phyloP scores from a whole-genome alignment of 257 asterid species.

The Phtheirospermum japonicum region DNA sequence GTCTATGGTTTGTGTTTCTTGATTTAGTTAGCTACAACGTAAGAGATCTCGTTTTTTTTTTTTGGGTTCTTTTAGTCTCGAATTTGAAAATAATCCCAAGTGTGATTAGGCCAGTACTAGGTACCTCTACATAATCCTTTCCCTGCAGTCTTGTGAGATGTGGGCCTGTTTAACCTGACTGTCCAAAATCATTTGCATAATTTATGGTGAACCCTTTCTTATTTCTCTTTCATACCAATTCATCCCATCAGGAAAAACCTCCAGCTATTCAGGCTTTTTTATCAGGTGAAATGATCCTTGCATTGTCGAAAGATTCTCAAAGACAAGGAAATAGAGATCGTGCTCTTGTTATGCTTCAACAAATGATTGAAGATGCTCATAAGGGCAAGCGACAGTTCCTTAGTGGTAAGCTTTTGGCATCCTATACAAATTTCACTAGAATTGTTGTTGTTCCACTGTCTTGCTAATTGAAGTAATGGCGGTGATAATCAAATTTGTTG shows the following conservation, averaged over 20 bases:
- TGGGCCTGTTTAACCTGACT: slow-evolving; percentile 15
- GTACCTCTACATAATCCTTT: slow-evolving; percentile 10
- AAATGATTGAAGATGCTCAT: slow-evolving; percentile 99
- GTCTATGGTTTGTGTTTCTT: slow-evolving; percentile 10
- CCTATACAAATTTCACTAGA: slow-evolving; percentile 21
- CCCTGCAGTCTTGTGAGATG: slow-evolving; percentile 11
- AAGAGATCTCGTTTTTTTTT: neutral
- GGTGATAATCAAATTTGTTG: slow-evolving; percentile 22
- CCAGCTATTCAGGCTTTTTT: slow-evolving; percentile 80
- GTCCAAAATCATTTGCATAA: slow-evolving; percentile 19
- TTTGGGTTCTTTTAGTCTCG: neutral
- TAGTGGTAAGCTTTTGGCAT: slow-evolving; percentile 52
- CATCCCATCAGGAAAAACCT: slow-evolving; percentile 66
- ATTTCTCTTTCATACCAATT: slow-evolving; percentile 27
- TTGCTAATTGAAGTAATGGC: slow-evolving; percentile 15
- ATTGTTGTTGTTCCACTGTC: slow-evolving; percentile 17
- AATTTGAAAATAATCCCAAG: slow-evolving; percentile 13
- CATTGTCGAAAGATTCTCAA: slow-evolving; percentile 59
- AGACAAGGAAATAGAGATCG: slow-evolving; percentile 90
- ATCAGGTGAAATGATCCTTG: slow-evolving; percentile 66
- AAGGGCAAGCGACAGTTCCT: slow-evolving; percentile 95
- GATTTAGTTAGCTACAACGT: neutral
- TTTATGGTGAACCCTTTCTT: slow-evolving; percentile 9
- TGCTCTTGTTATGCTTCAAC: slow-evolving; percentile 91
- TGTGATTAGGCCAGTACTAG: slow-evolving; percentile 11